These are phyloP conservation scores for Dactylellina parvicollis DNA, from an alignment of 2,329 filamentous ascomycete species.

Conservation along the genomic window DNA sequence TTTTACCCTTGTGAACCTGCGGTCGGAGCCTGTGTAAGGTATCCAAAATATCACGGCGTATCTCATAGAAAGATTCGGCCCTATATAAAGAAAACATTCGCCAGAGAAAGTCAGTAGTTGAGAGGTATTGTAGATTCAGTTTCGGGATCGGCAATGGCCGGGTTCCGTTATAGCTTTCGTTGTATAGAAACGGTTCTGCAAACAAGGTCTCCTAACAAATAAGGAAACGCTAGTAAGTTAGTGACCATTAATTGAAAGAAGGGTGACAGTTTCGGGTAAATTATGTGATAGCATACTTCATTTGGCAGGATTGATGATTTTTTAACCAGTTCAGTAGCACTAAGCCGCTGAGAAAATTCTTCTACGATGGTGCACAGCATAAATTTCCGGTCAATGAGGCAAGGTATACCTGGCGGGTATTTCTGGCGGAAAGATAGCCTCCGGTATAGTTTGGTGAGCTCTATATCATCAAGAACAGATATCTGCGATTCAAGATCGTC, in stretches of 20 bases:
- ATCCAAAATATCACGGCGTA: constrained; percentile 88
- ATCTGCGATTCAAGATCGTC: constrained; percentile 81
- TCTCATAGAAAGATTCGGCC: constrained; percentile 90
- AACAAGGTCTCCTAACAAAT: constrained; percentile 69
- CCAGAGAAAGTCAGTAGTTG: constrained; percentile 96
- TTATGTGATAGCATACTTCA: constrained; percentile 66
- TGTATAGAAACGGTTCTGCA: constrained; percentile 78
- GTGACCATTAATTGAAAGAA: neutral
- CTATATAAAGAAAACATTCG: constrained; percentile 88
- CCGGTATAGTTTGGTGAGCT: constrained; percentile 74
- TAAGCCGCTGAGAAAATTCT: constrained; percentile 78
- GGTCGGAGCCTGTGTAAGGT: constrained; percentile 82
- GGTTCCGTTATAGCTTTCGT: constrained; percentile 87
- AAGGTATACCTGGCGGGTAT: constrained; percentile 77
- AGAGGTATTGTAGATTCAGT: constrained; percentile 93
- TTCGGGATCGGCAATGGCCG: constrained; percentile 90
- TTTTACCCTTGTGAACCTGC: constrained; percentile 72
- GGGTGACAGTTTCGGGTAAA: neutral
- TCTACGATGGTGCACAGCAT: constrained; percentile 77
- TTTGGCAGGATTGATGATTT: constrained; percentile 82
- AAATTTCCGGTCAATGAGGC: constrained; percentile 73
- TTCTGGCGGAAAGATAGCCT: constrained; percentile 79
- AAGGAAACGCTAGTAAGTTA: neutral
- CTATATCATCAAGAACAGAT: constrained; percentile 75
- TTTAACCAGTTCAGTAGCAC: constrained; percentile 81